Percentiles rank a stretch among this genome's conserved stretches.
Conservation (phyloP, 176 grass and related monocot species). For the Ananas comosus region DNA sequence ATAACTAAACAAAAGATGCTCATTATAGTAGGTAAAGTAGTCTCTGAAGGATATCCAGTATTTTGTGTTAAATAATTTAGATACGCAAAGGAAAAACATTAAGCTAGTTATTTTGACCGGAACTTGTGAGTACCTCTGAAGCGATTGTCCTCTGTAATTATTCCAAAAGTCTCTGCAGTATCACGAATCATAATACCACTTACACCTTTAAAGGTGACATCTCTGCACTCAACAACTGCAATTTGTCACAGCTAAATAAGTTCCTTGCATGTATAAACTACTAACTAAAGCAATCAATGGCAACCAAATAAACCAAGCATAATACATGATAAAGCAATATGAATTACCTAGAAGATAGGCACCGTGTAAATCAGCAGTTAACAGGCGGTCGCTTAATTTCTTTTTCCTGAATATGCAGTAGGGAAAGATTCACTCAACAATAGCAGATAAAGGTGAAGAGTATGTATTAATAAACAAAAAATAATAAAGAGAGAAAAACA, state of each 20-base stretch:
- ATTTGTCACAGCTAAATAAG: conserved; percentile 2
- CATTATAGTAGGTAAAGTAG: too few relatives aligned
- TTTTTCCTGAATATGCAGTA: conserved; percentile 49
- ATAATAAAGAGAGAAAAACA: conserved; percentile 4
- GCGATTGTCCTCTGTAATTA: conserved; percentile 52
- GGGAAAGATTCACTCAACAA: conserved; percentile 19
- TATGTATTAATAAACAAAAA: neutral
- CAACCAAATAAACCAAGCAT: neutral
- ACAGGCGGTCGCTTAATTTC: conserved; percentile 45
- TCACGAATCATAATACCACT: conserved; percentile 79
- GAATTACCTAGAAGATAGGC: conserved; percentile 59
- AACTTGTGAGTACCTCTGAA: conserved; percentile 47
- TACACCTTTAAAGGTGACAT: conserved; percentile 41
- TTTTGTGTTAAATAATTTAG: too few relatives aligned
- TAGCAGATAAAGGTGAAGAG: conserved; percentile 9
- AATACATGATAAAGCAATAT: neutral
- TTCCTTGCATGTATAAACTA: neutral
- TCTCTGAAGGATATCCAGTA: too few relatives aligned
- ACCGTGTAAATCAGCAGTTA: conserved; percentile 76
- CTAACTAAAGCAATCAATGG: neutral
- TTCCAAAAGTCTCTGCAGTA: conserved; percentile 82
- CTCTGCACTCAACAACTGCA: conserved; percentile 70
- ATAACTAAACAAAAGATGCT: too few relatives aligned
- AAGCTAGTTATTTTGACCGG: neutral
- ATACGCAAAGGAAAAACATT: neutral